phyloP scores from a whole-genome alignment of 2,329 filamentous ascomycete species.

The Magnaporthiopsis rhizophila region DNA sequence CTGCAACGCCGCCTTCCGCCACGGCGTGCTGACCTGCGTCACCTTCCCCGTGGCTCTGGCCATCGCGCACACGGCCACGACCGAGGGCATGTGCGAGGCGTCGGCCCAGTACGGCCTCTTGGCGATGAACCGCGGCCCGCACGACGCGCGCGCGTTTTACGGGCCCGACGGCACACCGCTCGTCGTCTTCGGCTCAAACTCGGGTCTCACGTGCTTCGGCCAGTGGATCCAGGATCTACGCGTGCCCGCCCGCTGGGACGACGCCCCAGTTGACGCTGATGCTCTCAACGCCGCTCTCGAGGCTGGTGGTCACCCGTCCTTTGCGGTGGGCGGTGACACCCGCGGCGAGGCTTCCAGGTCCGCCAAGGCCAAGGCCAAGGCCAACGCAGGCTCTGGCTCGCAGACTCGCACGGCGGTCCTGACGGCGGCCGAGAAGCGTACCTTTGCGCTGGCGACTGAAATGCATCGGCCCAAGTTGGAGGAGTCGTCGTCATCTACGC shows the following conservation, averaged over 20 bases:
- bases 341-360: too few species aligned
- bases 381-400: too few species aligned
- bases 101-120: slow-evolving; percentile 17
- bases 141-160: slow-evolving; percentile 50
- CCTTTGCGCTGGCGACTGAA: slow-evolving; percentile 38
- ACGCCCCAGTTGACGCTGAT: slow-evolving; percentile 15
- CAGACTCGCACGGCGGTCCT: slow-evolving; percentile 19
- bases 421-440: slow-evolving; percentile 29
- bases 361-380: neutral
- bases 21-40: slow-evolving; percentile 33
- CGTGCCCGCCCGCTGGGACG: slow-evolving; percentile 35
- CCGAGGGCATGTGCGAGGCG: slow-evolving; percentile 34
- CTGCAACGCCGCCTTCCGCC: slow-evolving; percentile 40
- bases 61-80: slow-evolving; percentile 34
- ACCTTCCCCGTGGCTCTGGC: slow-evolving; percentile 30
- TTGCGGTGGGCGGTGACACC: neutral
- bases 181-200: slow-evolving; percentile 48
- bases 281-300: neutral
- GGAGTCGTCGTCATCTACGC: too few species aligned
- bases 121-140: slow-evolving; percentile 40
- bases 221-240: slow-evolving; percentile 49
- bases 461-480: slow-evolving; percentile 34
- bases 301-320: neutral
- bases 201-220: slow-evolving; percentile 45
- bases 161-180: slow-evolving; percentile 39